These are phyloP conservation scores for Furcasterigmium sp. DNA, from an alignment of 2,329 filamentous ascomycete species.

Conservation along the genomic window DNA sequence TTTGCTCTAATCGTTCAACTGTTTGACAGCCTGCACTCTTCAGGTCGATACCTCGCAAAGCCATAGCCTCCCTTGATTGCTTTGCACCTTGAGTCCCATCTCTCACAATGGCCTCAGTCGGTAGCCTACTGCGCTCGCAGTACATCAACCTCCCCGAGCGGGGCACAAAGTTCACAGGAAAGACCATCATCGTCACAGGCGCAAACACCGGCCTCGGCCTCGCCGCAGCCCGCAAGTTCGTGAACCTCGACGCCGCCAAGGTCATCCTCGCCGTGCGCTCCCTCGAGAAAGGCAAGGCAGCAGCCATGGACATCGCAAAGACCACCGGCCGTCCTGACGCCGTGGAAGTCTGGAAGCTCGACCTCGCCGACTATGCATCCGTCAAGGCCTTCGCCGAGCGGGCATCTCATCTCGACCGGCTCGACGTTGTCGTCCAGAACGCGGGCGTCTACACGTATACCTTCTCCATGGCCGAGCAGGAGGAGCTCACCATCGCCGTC, in stretches of 20 bases:
- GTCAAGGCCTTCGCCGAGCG: constrained; percentile 29
- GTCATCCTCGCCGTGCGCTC: constrained; percentile 29
- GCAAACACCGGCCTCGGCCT: constrained; percentile 19
- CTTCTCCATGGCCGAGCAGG: constrained; percentile 23
- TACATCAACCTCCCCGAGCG: background rate
- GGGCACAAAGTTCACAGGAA: background rate
- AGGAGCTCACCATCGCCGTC: constrained; percentile 35
- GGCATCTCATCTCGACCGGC: constrained; percentile 20
- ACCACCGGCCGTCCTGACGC: background rate
- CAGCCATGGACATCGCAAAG: constrained; percentile 4
- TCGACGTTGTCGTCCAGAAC: constrained; percentile 34
- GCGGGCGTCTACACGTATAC: constrained; percentile 15
- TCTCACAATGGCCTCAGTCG: too few species aligned
- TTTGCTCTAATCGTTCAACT: too few species aligned
- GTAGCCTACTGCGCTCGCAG: background rate
- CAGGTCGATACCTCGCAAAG: too few species aligned
- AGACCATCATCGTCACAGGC: constrained; percentile 16
- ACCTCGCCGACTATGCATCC: constrained; percentile 32
- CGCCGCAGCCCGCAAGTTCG: constrained; percentile 16
- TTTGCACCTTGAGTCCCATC: too few species aligned
- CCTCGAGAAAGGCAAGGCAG: constrained; percentile 19
- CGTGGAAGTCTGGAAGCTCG: constrained; percentile 26
- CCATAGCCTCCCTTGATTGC: too few species aligned
- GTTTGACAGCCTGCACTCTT: too few species aligned
- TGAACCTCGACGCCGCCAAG: constrained; percentile 13